phyloP scores from a whole-genome alignment of 1,284 basidiomycete genomes.

The Ganoderma leucocontextum region DNA sequence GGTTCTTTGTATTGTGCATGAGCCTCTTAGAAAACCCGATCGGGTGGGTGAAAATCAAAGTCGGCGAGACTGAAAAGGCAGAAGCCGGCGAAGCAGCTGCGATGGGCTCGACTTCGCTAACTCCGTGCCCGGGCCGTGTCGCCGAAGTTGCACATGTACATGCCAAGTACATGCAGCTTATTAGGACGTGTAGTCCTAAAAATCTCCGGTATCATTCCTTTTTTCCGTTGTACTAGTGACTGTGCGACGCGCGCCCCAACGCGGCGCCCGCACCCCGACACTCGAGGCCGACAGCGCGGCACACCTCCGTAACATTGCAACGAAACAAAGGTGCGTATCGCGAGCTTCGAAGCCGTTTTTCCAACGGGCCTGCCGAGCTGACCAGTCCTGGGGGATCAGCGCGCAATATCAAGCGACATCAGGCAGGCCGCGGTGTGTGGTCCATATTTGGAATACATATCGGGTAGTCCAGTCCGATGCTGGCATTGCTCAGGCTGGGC shows the following conservation, averaged over 20 bases:
- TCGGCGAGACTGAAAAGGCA: background rate
- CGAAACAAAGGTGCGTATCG: background rate
- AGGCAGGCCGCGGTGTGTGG: background rate
- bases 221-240: background rate
- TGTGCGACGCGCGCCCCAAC: background rate
- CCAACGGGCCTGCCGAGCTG: background rate
- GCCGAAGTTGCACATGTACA: background rate
- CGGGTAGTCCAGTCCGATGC: background rate
- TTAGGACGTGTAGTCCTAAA: background rate
- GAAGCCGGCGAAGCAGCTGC: background rate
- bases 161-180: background rate
- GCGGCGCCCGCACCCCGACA: background rate
- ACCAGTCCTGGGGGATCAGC: background rate
- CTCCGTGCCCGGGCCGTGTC: background rate
- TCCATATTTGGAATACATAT: background rate
- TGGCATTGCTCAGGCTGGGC: background rate
- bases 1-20: background rate
- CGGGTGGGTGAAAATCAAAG: background rate
- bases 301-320: conserved; percentile 2
- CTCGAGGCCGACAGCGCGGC: background rate
- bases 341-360: background rate
- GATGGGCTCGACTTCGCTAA: background rate
- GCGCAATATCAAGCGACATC: conserved; percentile 11
- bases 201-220: background rate
- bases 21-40: background rate